Base-by-base conservation (phyloP, 441 rosid species). In the Melastoma candidum region DNA sequence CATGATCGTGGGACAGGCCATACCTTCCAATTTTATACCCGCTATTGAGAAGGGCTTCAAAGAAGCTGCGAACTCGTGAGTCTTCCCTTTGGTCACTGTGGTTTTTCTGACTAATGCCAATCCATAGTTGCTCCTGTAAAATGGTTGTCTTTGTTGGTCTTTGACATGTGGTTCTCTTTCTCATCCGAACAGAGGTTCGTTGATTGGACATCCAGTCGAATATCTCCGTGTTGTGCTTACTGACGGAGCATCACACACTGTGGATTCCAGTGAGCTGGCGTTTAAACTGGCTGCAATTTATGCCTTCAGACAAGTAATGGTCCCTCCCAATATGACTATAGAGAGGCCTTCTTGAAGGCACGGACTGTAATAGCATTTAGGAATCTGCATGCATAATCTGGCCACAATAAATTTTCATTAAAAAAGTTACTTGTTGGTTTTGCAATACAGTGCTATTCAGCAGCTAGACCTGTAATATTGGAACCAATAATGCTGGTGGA, bases 261-360 rank as follows among this genome's bases (percentile, higher is more conserved):
- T 93, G 61, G 97, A 93, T 81, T 93, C 97, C 45, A 93, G 99
- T 70, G 97, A 93, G 67, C 93, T 93, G 67, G 97, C 99, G 11
- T 93, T 93, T 73, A 93, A 93, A 64, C 74, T 93, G 61, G 97
- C 97, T 41, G 63, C 99, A 60, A 93, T 93, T 56, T 93, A 93
- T 69, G 99, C 97, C 59, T 93, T 93, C 60, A 81, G 99, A 77
- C 93, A 81, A 86, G 95, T 78, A 32, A 32, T 32, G 8, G 22
- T 17, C 22, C 22, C 7, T 32, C 41, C 41, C 41, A 32, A 32
- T 4, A 6, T 8, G 7, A 8, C 41, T 32, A 32, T 32, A 2
- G 41, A 32, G 41, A 32, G 41, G 52, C 11, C 5, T 29, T 44
- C 53, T 44, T 22, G 2, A 9, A 8, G 22, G 22, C 41, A 32